A percentile compares a stretch with the other conserved stretches of the same genome.
phyloP scores from a whole-genome alignment of 148 eudicot genomes.

The Rhododendron ovatum region DNA sequence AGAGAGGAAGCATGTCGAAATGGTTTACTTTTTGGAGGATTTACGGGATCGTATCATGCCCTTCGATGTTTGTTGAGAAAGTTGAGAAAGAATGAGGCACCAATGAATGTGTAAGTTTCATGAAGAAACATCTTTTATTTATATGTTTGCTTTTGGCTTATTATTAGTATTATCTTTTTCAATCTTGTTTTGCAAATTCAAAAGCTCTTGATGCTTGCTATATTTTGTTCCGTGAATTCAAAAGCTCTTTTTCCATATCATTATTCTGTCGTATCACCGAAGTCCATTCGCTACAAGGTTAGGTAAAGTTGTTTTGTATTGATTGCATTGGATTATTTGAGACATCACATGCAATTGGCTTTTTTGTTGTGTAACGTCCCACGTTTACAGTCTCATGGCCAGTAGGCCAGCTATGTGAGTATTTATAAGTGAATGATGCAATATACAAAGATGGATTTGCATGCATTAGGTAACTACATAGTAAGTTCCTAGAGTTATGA shows the following conservation, averaged over 20 bases:
- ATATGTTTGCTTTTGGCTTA: background rate
- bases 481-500: background rate
- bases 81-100: slow-evolving; percentile 80
- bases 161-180: background rate
- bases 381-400: too few relatives aligned
- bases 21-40: slow-evolving; percentile 95
- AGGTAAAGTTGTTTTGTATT: too few relatives aligned
- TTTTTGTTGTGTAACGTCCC: too few relatives aligned
- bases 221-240: slow-evolving; percentile 25
- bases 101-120: slow-evolving; percentile 77
- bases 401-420: too few relatives aligned
- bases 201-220: slow-evolving; percentile 21
- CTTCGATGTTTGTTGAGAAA: slow-evolving; percentile 85
- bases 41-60: slow-evolving; percentile 96
- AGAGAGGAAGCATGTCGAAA: slow-evolving; percentile 98
- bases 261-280: too few relatives aligned
- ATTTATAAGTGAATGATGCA: too few relatives aligned
- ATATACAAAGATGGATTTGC: too few relatives aligned
- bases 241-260: too few relatives aligned
- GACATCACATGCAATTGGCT: too few relatives aligned
- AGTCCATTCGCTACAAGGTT: too few relatives aligned
- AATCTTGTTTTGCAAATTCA: background rate
- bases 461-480: too few relatives aligned
- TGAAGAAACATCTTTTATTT: background rate
- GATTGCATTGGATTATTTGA: too few relatives aligned